phyloP scores from a whole-genome alignment of 345 rosid species.

The Physaria fendleri region DNA sequence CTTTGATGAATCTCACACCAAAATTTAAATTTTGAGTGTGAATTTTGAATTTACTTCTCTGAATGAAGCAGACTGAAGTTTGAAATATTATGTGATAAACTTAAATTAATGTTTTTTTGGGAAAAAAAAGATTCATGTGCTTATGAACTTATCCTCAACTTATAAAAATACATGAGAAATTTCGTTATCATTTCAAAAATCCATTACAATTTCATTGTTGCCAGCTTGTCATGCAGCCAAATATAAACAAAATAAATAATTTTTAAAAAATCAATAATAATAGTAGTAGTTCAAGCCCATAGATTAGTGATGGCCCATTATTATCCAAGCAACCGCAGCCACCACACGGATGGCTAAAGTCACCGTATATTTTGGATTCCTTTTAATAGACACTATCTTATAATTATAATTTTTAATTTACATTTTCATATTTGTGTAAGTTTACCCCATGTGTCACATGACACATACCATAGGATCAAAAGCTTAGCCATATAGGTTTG shows the following conservation, averaged over 20 bases:
- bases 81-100: not conserved
- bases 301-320: conserved; percentile 24
- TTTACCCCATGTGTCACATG: not conserved
- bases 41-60: too few relatives aligned
- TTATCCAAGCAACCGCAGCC: conserved; percentile 20
- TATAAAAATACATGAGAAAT: conserved; percentile 8
- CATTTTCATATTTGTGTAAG: not conserved
- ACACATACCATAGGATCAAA: not conserved
- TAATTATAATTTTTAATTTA: too few relatives aligned
- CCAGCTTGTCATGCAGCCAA: conserved; percentile 22
- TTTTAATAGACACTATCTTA: conserved; percentile 1
- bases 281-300: conserved; percentile 16
- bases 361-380: conserved; percentile 9
- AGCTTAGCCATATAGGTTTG: conserved; percentile 18
- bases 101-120: not conserved
- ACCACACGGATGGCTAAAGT: conserved; percentile 24
- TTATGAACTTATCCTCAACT: conserved; percentile 3
- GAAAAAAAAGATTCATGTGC: not conserved
- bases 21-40: too few relatives aligned
- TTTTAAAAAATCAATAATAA: not conserved
- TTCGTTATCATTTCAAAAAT: conserved; percentile 21
- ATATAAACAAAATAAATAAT: not conserved
- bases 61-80: too few relatives aligned
- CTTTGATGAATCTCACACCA: too few relatives aligned
- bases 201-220: conserved; percentile 11